Evolutionary conservation across 768 basidiomycete genomes (phyloP).

Genomic region (Panaeolus papilionaceus): DNA sequence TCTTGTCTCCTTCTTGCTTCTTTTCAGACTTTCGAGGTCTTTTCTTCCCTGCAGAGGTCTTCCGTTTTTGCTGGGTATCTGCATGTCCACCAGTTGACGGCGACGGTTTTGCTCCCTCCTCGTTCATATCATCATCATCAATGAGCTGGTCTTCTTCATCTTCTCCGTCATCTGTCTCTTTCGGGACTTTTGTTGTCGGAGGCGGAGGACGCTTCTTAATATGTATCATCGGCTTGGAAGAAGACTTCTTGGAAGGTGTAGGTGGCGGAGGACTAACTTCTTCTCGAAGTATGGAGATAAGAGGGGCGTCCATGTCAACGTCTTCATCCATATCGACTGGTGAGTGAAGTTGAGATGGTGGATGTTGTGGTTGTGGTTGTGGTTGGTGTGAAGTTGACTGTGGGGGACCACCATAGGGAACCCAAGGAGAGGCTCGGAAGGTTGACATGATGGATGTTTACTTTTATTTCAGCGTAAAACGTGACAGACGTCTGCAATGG

Average conservation of each 20-base stretch:
- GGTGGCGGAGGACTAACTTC: conserved; percentile 73
- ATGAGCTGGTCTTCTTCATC: conserved; percentile 83
- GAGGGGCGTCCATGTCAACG: conserved; percentile 79
- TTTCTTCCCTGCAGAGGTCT: conserved; percentile 49
- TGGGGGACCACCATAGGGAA: conserved; percentile 52
- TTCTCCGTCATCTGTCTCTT: conserved; percentile 65
- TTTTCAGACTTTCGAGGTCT: conserved; percentile 62
- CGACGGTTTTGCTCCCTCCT: conserved; percentile 39
- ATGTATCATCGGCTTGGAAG: conserved; percentile 20
- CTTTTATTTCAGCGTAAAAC: conserved; percentile 39
- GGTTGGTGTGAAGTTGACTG: conserved; percentile 28
- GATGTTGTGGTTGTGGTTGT: conserved; percentile 31
- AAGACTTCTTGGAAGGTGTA: conserved; percentile 27
- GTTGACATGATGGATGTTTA: conserved; percentile 47
- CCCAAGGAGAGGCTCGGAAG: conserved; percentile 72
- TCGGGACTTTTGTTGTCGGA: conserved; percentile 23
- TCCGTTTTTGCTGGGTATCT: conserved; percentile 54
- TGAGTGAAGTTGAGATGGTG: conserved; percentile 17
- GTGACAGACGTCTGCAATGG: background rate
- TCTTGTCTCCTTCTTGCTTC: conserved; percentile 51
- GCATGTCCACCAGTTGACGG: conserved; percentile 36
- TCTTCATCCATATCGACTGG: conserved; percentile 49
- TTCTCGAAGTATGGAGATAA: conserved; percentile 79
- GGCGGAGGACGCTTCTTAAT: conserved; percentile 30
- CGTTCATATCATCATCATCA: conserved; percentile 66